Evolutionary conservation across 208 protist genomes (phyloP).

Genomic region (Crithidia brevicula): DNA sequence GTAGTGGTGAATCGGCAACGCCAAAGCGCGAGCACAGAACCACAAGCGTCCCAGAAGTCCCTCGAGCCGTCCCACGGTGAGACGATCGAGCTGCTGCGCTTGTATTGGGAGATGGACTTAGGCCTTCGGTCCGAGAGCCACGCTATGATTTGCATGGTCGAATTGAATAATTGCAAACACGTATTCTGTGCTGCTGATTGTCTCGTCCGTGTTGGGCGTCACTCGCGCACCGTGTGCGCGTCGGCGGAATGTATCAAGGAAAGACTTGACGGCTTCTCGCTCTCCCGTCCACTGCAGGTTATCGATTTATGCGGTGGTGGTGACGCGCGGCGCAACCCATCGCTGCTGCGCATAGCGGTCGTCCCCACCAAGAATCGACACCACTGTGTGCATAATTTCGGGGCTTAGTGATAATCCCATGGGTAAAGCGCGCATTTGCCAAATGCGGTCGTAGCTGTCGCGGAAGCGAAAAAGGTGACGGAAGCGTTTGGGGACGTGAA

Average conservation of each 20-base stretch:
- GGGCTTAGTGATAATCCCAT: too few relatives aligned
- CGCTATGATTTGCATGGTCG: not conserved
- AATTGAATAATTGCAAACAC: not conserved
- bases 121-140: not conserved
- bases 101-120: not conserved
- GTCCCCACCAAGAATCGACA: too few relatives aligned
- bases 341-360: too few relatives aligned
- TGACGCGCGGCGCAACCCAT: too few relatives aligned
- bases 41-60: not conserved
- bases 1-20: not conserved
- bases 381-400: too few relatives aligned
- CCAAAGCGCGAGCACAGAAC: not conserved
- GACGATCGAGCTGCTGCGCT: not conserved
- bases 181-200: not conserved
- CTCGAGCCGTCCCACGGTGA: not conserved
- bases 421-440: conserved; percentile 22
- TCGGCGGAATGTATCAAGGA: not conserved
- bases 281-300: too few relatives aligned
- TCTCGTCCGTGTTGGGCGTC: not conserved
- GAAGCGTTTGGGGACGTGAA: conserved; percentile 1
- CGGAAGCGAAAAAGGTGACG: conserved; percentile 14
- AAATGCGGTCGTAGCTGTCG: conserved; percentile 4
- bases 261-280: not conserved
- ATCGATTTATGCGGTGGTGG: too few relatives aligned
- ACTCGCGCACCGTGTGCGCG: not conserved